These are phyloP conservation scores for Penicillium sclerotiorum DNA, from an alignment of 2,329 filamentous ascomycete genomes.

Conservation along the genomic window DNA sequence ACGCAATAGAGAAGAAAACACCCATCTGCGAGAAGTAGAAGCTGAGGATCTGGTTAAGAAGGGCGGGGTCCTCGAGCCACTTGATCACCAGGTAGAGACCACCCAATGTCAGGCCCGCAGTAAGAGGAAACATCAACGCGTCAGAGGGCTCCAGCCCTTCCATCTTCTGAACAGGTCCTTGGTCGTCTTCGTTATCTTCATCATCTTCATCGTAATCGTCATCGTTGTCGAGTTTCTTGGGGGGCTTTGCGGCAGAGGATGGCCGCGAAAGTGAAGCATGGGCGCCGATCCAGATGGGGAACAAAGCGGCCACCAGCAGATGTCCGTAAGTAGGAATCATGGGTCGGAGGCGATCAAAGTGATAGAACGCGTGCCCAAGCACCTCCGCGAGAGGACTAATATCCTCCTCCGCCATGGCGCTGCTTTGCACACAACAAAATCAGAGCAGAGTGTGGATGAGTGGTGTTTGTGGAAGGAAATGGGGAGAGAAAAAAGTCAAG, in stretches of 20 bases:
- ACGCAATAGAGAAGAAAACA: constrained; percentile 71
- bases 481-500: not conserved
- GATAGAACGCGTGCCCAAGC: constrained; percentile 46
- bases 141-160: constrained; percentile 74
- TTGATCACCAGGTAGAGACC: constrained; percentile 87
- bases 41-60: constrained; percentile 80
- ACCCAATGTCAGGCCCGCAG: constrained; percentile 71
- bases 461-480: constrained; percentile 1
- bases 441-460: no score
- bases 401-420: constrained; percentile 18
- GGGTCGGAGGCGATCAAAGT: constrained; percentile 47
- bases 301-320: constrained; percentile 69
- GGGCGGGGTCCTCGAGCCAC: constrained; percentile 77
- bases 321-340: constrained; percentile 62
- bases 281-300: constrained; percentile 81
- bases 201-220: constrained; percentile 31
- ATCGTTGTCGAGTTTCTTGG: constrained; percentile 50
- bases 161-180: constrained; percentile 59
- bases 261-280: constrained; percentile 85
- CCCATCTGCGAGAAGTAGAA: constrained; percentile 82
- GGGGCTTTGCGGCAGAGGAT: constrained; percentile 70
- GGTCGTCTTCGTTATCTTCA: constrained; percentile 54
- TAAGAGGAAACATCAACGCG: constrained; percentile 79
- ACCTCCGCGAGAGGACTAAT: constrained; percentile 42
- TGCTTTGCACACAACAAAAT: not conserved